A percentile compares a stretch with the other conserved stretches of the same genome.
Conservation (phyloP, 441 rosid genomes). For the Eruca vesicaria region DNA sequence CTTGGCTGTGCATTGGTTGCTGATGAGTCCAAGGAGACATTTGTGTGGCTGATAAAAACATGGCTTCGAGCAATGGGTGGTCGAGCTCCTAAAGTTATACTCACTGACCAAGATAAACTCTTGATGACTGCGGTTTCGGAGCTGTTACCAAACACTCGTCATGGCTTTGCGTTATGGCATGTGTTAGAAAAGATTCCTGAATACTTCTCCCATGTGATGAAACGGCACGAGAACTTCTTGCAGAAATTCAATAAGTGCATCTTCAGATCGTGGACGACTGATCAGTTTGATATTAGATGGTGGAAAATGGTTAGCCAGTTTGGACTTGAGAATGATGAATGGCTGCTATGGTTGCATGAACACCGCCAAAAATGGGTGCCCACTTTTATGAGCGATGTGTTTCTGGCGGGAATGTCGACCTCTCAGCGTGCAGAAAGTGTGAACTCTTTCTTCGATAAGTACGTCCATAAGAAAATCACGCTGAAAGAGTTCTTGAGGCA, state of each 20-base stretch:
- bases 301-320: constrained; percentile 53
- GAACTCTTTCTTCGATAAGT: constrained; percentile 70
- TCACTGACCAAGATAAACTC: constrained; percentile 50
- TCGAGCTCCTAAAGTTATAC: constrained; percentile 54
- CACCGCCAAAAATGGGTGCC: constrained; percentile 63
- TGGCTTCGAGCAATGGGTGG: constrained; percentile 67
- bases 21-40: constrained; percentile 52
- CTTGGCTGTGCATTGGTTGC: constrained; percentile 62
- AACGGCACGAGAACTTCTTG: constrained; percentile 49
- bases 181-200: constrained; percentile 53
- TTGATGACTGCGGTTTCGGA: constrained; percentile 46
- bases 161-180: constrained; percentile 55
- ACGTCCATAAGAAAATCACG: constrained; percentile 67
- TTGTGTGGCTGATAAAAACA: constrained; percentile 50
- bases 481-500: constrained; percentile 61
- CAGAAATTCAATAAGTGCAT: constrained; percentile 55
- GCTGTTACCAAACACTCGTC: constrained; percentile 49
- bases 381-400: constrained; percentile 46
- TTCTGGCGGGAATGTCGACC: constrained; percentile 70
- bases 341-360: constrained; percentile 50
- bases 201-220: constrained; percentile 45
- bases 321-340: constrained; percentile 52
- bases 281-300: constrained; percentile 58
- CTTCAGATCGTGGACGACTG: constrained; percentile 55
- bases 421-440: constrained; percentile 69